These are phyloP conservation scores for Bryum argenteum DNA, from an alignment of 225 moss, liverwort and hornwort species.

Conservation along the genomic window DNA sequence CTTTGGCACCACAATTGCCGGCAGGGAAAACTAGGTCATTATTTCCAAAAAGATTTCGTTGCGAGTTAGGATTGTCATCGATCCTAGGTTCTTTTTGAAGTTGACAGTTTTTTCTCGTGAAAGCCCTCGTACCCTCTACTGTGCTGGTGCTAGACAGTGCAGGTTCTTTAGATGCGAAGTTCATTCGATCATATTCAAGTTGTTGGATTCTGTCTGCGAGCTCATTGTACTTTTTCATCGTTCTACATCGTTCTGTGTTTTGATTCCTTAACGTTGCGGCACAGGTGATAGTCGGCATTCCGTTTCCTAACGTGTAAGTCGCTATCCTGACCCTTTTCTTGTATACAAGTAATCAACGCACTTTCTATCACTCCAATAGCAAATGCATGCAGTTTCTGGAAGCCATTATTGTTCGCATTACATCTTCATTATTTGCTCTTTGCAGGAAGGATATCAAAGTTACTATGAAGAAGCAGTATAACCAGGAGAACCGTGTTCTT, in stretches of 20 bases:
- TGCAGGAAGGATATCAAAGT: slow-evolving; percentile 78
- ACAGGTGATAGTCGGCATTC: slow-evolving; percentile 76
- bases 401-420: background rate
- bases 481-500: slow-evolving; percentile 45
- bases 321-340: background rate
- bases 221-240: background rate
- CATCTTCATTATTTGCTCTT: background rate
- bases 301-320: slow-evolving; percentile 75
- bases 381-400: background rate
- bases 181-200: background rate
- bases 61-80: background rate
- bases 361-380: background rate
- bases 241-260: background rate
- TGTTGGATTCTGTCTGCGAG: background rate
- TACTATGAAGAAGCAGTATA: slow-evolving; percentile 71
- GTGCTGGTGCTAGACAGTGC: background rate
- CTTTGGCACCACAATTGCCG: slow-evolving; percentile 19
- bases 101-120: background rate
- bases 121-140: background rate
- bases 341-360: background rate
- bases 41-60: background rate
- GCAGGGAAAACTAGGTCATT: background rate
- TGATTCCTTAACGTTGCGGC: slow-evolving; percentile 41
- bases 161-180: background rate
- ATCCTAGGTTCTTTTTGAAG: background rate